Base-by-base conservation (phyloP, 106 monocot species). In the Phalaenopsis equestris region DNA sequence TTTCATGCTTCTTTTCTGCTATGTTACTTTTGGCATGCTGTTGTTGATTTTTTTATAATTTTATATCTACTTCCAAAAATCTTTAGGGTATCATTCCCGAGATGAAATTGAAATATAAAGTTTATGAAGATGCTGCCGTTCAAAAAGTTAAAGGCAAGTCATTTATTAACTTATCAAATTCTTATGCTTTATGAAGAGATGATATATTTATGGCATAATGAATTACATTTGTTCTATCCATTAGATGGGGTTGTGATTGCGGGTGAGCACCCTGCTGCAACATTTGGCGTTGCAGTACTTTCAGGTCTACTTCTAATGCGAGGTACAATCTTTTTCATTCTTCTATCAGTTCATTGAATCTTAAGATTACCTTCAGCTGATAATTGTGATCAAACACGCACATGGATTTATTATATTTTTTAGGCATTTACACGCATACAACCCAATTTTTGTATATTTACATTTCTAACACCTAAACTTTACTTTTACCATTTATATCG, bases 71-170 rank as follows among this genome's bases (percentile, higher is more conserved):
- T 49, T 76, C 9, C n/a, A 16, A 24, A 49, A 19, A 24, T 11
- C 48, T 52, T 78, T 42, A 78, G 78, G 17, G 37, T 56, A 9
- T 58, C 19, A 57, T 57, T 9, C 41, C 56, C 38, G 55, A 58
- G 38, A 19, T 78, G 19, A 67, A 41, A 9, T 73, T 78, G 56
- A 56, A 79, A 19, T 83, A 83, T 42, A 83, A 74, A 79, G 7
- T 15, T 79, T 83, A 83, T 24, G 83, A 83, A 74, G 83, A 83
- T 79, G 73, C 83, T 23, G 72, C 78, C 47, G 83, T 83, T 30
- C 37, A 83, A 78, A 78, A 83, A 74, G 79, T 83, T 38, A 83
- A 83, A 83, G 83, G 83, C 56, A 36, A 83, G 58, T 8, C 23
- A 9, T 41, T 42, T 74, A 52, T 4, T 75, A 76, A 48, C 10